phyloP scores from a whole-genome alignment of 768 basidiomycete species.

The Podaxis rugospora region DNA sequence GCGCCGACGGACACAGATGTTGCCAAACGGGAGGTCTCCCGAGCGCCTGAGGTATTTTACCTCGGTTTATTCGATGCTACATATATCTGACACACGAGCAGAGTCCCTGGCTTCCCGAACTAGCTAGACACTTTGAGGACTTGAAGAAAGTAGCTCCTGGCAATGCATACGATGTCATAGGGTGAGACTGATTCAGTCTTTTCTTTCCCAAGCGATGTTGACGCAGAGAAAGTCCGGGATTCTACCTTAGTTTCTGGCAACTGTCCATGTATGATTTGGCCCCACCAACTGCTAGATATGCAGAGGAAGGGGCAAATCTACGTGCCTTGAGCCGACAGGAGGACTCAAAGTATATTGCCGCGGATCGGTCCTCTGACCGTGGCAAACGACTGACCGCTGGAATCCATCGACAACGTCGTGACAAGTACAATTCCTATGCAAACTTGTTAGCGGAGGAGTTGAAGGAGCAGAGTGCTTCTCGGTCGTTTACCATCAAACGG shows the following conservation, averaged over 20 bases:
- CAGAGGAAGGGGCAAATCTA: slow-evolving; percentile 65
- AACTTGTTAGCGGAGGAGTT: slow-evolving; percentile 61
- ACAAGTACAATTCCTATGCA: slow-evolving; percentile 61
- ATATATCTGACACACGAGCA: slow-evolving; percentile 23
- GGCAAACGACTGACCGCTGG: slow-evolving; percentile 51
- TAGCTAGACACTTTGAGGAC: slow-evolving; percentile 71
- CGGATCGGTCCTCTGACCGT: slow-evolving; percentile 72
- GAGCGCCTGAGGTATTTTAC: slow-evolving; percentile 4
- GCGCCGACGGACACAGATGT: slow-evolving; percentile 8
- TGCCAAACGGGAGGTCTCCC: slow-evolving; percentile 1
- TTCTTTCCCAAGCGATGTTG: slow-evolving; percentile 2
- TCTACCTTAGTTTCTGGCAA: slow-evolving; percentile 98
- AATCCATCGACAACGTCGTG: slow-evolving; percentile 57
- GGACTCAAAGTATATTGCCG: slow-evolving; percentile 54
- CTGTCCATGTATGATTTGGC: slow-evolving; percentile 85
- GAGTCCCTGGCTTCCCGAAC: slow-evolving; percentile 79
- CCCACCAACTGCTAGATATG: slow-evolving; percentile 73
- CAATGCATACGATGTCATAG: slow-evolving; percentile 60
- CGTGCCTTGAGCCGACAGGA: slow-evolving; percentile 63
- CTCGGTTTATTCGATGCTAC: background rate
- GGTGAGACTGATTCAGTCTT: slow-evolving; percentile 40
- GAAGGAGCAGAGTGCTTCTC: slow-evolving; percentile 70
- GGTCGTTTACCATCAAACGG: slow-evolving; percentile 73
- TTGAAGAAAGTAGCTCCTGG: slow-evolving; percentile 68
- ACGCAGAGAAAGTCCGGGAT: slow-evolving; percentile 60